Evolutionary conservation across 2,329 filamentous ascomycete genomes (phyloP).

Genomic region (Neofusicoccum laricinum): DNA sequence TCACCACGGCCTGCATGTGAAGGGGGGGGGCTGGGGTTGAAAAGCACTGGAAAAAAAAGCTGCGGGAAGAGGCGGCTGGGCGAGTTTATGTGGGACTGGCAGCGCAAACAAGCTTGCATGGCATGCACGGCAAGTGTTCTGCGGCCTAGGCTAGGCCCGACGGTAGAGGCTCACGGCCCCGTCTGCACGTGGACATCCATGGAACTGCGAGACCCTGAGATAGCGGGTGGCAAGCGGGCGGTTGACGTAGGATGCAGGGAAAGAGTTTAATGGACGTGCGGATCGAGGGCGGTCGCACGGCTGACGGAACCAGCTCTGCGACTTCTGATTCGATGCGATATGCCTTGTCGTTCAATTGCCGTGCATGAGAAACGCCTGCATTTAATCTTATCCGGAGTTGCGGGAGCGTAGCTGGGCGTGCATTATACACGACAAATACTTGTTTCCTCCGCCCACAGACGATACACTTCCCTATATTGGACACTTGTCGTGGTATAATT

Average conservation of each 20-base stretch:
- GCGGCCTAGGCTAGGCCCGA: background rate
- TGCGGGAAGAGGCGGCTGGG: background rate
- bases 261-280: background rate
- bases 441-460: too few species aligned
- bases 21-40: background rate
- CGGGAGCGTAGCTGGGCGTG: too few species aligned
- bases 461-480: too few species aligned
- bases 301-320: too few species aligned
- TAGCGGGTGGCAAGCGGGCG: background rate
- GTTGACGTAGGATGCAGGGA: background rate
- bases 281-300: too few species aligned
- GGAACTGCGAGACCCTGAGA: background rate
- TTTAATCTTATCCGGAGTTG: too few species aligned
- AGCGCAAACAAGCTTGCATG: background rate
- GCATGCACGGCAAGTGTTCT: too few species aligned
- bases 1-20: slow-evolving; percentile 13
- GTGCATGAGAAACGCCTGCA: too few species aligned
- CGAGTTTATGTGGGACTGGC: slow-evolving; percentile 6
- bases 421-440: too few species aligned
- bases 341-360: too few species aligned
- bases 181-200: background rate
- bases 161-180: background rate
- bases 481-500: too few species aligned
- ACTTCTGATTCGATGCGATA: too few species aligned
- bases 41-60: background rate